Evolutionary conservation across 1,139 yeast species (phyloP), one percentile per base, ranked within the genome.

Genomic region (Debaryomycetaceae sp.): DNA sequence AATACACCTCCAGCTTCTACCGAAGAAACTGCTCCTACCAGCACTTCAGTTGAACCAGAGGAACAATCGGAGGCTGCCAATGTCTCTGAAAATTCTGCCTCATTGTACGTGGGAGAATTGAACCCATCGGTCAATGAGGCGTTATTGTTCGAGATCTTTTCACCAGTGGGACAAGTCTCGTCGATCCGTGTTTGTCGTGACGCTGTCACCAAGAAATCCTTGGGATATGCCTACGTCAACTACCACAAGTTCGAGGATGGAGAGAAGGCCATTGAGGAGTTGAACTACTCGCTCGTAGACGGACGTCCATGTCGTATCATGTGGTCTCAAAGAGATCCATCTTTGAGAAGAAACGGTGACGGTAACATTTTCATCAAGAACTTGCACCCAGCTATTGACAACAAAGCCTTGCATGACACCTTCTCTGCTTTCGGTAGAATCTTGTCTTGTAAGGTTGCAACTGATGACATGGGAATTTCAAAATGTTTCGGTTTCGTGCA

Each of bases 241-340:
- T 93, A 77, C 85, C 93, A 87, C 78, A 83, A 85, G 70, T 72
- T 81, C 56, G 87, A 80, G 54, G 97, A 95, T 66, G 99, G 97
- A 63, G 93, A 87, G 75, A 85, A 81, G 65, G 99, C 99, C 55
- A 79, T 93, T 68, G 96, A 90, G 66, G 95, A 90, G 72, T 82
- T 95, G 74, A 95, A 93, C 87, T 93, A 93, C 78, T 75, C 90
- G 51, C 84, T 83, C 63, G 84, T 93, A 74, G 93, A 91, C 74
- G 98, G 97, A 65, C 90, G 87, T 66, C 93, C 97, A 62, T 90
- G 98, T 76, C 91, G 99, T 75, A 93, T 93, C 77, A 95, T 95
- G 99, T 91, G 98, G 97, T 90, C 98, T 57, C 99, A 95, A 80
- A 89, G 99, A 76, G 98, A 93, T 70, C 99, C 99, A 54, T 82